phyloP scores from a whole-genome alignment of 1,284 basidiomycete genomes.

The Leucoagaricus sp. region DNA sequence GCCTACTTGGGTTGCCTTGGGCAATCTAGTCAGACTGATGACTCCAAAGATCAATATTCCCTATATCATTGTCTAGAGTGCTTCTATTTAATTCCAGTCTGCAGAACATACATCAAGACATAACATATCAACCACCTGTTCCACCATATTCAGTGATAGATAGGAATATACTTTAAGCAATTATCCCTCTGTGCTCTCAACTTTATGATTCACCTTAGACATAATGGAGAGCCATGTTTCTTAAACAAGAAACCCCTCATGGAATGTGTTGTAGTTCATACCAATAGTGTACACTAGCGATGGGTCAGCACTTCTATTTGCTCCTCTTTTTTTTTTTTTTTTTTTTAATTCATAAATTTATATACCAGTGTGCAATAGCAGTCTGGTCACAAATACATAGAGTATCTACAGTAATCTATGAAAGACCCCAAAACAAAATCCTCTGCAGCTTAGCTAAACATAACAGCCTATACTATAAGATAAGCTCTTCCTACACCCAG shows the following conservation, averaged over 20 bases:
- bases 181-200: not conserved
- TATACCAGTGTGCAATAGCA: too few species aligned
- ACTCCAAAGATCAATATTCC: too few species aligned
- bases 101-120: not conserved
- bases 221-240: not conserved
- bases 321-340: too few species aligned
- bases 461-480: too few species aligned
- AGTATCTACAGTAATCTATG: too few species aligned
- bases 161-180: not conserved
- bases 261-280: conserved; percentile 14
- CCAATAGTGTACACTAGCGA: conserved; percentile 24
- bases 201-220: not conserved
- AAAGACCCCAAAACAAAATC: too few species aligned
- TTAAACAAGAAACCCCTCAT: not conserved
- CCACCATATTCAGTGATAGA: not conserved
- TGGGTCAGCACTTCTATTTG: conserved; percentile 24
- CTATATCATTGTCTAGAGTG: not conserved
- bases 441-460: too few species aligned
- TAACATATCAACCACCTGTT: not conserved
- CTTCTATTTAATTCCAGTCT: not conserved
- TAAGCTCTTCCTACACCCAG: too few species aligned
- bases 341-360: too few species aligned
- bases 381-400: too few species aligned
- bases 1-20: too few species aligned
- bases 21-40: too few species aligned